Conservation (phyloP, 768 basidiomycete species). For the Paxillus ammoniavirescens region DNA sequence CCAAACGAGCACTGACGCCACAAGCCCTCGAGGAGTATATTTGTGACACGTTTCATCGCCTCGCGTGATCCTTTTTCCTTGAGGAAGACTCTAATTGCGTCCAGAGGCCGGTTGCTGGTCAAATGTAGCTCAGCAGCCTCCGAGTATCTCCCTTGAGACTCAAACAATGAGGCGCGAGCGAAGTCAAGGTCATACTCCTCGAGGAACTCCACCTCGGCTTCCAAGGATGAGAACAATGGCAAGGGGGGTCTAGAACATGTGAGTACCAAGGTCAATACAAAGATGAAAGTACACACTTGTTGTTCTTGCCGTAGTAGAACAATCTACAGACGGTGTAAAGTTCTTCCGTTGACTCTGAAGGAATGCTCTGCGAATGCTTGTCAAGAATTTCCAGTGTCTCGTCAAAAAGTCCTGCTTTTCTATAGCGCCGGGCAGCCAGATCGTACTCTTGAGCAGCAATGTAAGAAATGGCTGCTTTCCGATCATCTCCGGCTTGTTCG, state of each 20-base stretch:
- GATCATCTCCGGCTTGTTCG: conserved; percentile 36
- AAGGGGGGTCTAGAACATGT: conserved; percentile 41
- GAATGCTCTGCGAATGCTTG: conserved; percentile 31
- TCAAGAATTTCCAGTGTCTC: conserved; percentile 50
- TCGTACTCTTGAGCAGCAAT: conserved; percentile 41
- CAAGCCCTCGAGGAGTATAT: conserved; percentile 41
- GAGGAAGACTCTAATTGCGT: conserved; percentile 48
- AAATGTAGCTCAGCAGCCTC: conserved; percentile 57
- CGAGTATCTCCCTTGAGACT: conserved; percentile 36
- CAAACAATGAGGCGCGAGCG: conserved; percentile 45
- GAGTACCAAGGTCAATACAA: background rate
- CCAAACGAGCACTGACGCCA: conserved; percentile 49
- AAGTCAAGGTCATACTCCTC: conserved; percentile 52
- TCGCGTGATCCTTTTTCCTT: conserved; percentile 26
- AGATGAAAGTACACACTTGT: conserved; percentile 14
- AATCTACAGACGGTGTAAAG: conserved; percentile 46
- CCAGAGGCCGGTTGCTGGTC: conserved; percentile 42
- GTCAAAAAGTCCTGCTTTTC: conserved; percentile 50
- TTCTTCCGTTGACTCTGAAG: conserved; percentile 27
- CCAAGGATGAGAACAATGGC: conserved; percentile 46
- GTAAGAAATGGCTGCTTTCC: conserved; percentile 46
- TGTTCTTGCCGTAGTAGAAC: conserved; percentile 39
- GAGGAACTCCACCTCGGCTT: conserved; percentile 57
- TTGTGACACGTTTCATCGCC: conserved; percentile 34
- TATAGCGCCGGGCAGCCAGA: conserved; percentile 44